Evolutionary conservation across 441 rosid species (phyloP), one percentile per base, ranked within the genome.

Genomic region (Lepidium campestre): DNA sequence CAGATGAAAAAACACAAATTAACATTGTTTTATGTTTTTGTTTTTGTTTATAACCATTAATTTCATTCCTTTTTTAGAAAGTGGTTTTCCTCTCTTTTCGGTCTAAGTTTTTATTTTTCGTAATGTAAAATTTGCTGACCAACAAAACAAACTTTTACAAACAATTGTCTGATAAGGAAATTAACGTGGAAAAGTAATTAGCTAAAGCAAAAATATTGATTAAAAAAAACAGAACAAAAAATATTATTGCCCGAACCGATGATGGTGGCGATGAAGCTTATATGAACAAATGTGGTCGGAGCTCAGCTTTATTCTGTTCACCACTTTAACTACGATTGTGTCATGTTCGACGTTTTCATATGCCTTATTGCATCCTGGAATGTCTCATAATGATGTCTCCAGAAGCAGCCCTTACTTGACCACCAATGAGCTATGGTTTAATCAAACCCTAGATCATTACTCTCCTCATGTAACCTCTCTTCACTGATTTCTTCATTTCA

Each of bases 381-480:
- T 79, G 23, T 59, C 78, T 62, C 56, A 79, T 72, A 71, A 76
- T 31, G 70, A 76, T 31, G 70, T 80, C 44, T 70, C 86, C 2
- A 72, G 5, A 55, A 69, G 53, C 65, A 29, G 65, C 63, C 62
- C 70, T 25, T 90, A 76, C 79, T 86, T 90, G 83, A 92, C 92
- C 60, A 83, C 80, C 3, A 39, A 83, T 25, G 89, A 79, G 64
- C 88, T 74, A 68, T 93, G 92, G 98, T 84, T 90, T 78, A 75
- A 82, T 75, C 97, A 92, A 73, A 90, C 82, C 72, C 85, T 93
- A 61, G 92, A 93, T 72, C 96, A 88, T 74, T 86, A 58, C 76
- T 85, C 91, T 56, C 89, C 94, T 32, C 60, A 70, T 39, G 95
- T 88, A 85, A 53, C 25, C 50, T 12, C 69, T 56, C 19, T 36